A percentile compares a stretch with the other conserved stretches of the same genome.
These are phyloP conservation scores for Vigna angularis DNA, from an alignment of 306 rosid species.

Conservation along the genomic window DNA sequence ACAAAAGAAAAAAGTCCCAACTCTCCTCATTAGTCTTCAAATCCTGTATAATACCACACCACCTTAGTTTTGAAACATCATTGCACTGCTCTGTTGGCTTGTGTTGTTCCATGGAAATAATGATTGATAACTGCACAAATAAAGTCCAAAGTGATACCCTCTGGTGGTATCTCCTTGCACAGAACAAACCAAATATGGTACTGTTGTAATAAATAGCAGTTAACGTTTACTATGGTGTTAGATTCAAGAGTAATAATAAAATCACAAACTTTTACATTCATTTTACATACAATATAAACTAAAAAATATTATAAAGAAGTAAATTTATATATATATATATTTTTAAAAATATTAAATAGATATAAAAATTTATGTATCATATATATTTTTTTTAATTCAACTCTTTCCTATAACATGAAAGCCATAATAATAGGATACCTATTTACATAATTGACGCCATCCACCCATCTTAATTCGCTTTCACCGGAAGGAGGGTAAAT, in stretches of 20 bases:
- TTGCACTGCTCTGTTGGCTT: neutral
- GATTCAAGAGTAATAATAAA: neutral
- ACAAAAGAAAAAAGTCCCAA: slow-evolving; percentile 36
- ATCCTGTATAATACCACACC: neutral
- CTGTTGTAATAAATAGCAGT: slow-evolving; percentile 27
- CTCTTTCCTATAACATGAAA: neutral
- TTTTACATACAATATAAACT: too few relatives aligned
- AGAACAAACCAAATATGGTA: slow-evolving; percentile 32
- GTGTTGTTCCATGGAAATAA: neutral
- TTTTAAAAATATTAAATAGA: too few relatives aligned
- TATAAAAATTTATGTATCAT: too few relatives aligned
- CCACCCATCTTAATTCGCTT: slow-evolving; percentile 25
- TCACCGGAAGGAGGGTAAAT: slow-evolving; percentile 20
- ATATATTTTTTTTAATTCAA: too few relatives aligned
- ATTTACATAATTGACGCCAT: slow-evolving; percentile 18
- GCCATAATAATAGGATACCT: neutral
- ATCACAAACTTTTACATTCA: rapidly evolving
- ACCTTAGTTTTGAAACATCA: slow-evolving; percentile 26
- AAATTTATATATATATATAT: too few relatives aligned
- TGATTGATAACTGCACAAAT: neutral
- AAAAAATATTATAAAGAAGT: too few relatives aligned
- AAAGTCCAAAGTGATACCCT: neutral
- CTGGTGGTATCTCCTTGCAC: neutral
- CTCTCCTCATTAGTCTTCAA: slow-evolving; percentile 12
- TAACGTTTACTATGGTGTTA: slow-evolving; percentile 9